Evolutionary conservation across 2,329 filamentous ascomycete species (phyloP).

Genomic region (Trichothecium roseum): DNA sequence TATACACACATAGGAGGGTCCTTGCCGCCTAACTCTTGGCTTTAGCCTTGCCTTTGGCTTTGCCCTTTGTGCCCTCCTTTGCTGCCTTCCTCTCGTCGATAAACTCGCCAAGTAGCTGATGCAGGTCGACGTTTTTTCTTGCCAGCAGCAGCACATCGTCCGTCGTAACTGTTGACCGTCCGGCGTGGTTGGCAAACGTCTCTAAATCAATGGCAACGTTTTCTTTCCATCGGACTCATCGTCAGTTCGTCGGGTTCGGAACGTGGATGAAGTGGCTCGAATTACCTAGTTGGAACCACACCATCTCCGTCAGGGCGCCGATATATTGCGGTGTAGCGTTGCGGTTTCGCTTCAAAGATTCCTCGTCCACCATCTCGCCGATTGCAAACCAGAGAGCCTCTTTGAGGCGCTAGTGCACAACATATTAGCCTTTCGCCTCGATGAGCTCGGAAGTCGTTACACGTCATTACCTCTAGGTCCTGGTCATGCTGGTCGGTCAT

Average conservation of each 20-base stretch:
- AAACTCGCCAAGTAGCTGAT: constrained; percentile 61
- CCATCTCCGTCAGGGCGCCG: constrained; percentile 73
- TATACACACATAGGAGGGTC: too few species aligned
- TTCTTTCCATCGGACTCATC: constrained; percentile 23
- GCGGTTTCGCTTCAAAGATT: constrained; percentile 49
- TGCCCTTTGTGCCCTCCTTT: constrained; percentile 14
- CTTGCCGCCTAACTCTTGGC: constrained; percentile 12
- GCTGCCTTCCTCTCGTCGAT: constrained; percentile 50
- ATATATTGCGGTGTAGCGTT: constrained; percentile 93
- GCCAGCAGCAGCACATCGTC: constrained; percentile 84
- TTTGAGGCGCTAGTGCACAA: constrained; percentile 70
- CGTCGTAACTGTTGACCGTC: constrained; percentile 66
- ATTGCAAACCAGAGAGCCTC: constrained; percentile 76
- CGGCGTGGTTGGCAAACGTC: constrained; percentile 61
- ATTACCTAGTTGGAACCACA: constrained; percentile 75
- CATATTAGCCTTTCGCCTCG: too few species aligned
- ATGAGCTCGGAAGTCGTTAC: too few species aligned
- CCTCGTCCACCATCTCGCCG: constrained; percentile 81
- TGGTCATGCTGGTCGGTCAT: constrained; percentile 24
- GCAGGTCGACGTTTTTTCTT: constrained; percentile 75
- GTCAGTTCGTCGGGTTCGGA: background rate
- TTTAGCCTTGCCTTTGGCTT: constrained; percentile 19
- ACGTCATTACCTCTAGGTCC: constrained; percentile 24
- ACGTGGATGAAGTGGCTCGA: background rate
- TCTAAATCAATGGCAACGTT: constrained; percentile 47